Percentiles rank a stretch among this genome's conserved stretches.
These are phyloP conservation scores for Pleurotus sapidus DNA, from an alignment of 768 basidiomycete species.

Conservation along the genomic window DNA sequence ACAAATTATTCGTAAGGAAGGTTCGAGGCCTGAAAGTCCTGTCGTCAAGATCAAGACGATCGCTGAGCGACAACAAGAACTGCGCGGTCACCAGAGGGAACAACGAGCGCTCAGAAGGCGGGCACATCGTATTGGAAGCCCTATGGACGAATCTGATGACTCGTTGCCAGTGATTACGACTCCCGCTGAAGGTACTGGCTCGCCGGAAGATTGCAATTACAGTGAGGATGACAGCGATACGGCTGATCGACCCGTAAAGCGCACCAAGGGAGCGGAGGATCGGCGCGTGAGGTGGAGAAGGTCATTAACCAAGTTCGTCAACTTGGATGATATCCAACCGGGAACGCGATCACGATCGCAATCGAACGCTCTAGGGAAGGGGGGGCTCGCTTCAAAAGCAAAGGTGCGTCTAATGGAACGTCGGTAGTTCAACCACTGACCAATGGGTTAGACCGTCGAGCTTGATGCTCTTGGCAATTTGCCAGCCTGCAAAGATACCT, in stretches of 20 bases:
- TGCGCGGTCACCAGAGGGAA: slow-evolving; percentile 47
- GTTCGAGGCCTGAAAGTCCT: slow-evolving; percentile 75
- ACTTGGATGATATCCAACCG: slow-evolving; percentile 61
- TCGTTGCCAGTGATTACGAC: no score
- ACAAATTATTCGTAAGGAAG: slow-evolving; percentile 67
- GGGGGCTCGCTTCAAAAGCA: slow-evolving; percentile 65
- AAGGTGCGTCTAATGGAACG: slow-evolving; percentile 46
- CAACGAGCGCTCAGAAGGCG: slow-evolving; percentile 57
- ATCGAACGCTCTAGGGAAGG: slow-evolving; percentile 42
- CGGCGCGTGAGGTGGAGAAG: slow-evolving; percentile 79
- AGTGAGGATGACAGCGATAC: slow-evolving; percentile 21
- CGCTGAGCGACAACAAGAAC: slow-evolving; percentile 65
- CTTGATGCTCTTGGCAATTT: slow-evolving; percentile 77
- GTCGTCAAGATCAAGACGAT: slow-evolving; percentile 70
- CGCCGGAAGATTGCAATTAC: no score
- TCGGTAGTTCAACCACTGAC: no score
- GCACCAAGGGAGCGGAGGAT: slow-evolving; percentile 39
- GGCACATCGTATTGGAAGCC: slow-evolving; percentile 41
- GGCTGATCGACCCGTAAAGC: slow-evolving; percentile 12
- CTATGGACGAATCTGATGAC: slow-evolving; percentile 15
- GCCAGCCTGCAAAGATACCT: slow-evolving; percentile 53
- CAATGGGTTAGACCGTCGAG: slow-evolving; percentile 42
- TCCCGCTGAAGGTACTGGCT: no score
- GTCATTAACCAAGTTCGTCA: slow-evolving; percentile 59
- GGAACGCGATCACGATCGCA: slow-evolving; percentile 41